Base-by-base conservation (phyloP, 495 filamentous ascomycete species). In the Zalerion maritima region DNA sequence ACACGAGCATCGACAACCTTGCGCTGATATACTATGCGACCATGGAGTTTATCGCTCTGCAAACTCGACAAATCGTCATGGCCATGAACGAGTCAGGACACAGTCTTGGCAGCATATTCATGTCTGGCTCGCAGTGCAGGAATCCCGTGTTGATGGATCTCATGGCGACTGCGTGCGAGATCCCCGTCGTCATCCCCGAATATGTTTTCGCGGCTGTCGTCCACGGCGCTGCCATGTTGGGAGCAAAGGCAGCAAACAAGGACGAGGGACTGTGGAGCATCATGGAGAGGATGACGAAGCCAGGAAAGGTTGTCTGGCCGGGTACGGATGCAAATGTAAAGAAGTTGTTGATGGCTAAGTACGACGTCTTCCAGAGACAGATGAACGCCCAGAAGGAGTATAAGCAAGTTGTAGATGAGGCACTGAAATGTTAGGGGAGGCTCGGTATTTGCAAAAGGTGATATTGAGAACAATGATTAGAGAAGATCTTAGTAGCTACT, bases 121-220 rank as follows among this genome's bases (percentile, higher is more conserved):
- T 97, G 89, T 91, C 81, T 11, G 89, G 89, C 34, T 85, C 80
- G 14, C 89, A 94, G 47, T 97, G 89, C 60, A 85, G 94, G 52
- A 97, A 97, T 49, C 69, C 75, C 15, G 76, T 97, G 31, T 62
- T 97, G 16, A 87, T 96, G 68, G 59, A 72, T 11, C 75, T 96
- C 19, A 82, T 96, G 33, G 85, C 89, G 3, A 82, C 85, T 5
- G 82, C 76, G 6, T 94, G 85, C 49, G 71, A 73, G 28, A 84
- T 89, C 72, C 87, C 86, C 4, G 89, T 96, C 20, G 52, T 91
- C 17, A 87, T 94, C 28, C 89, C 89, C 3, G 67, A 74, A 26
- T 96, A 94, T 42, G 80, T 93, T 36, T 73, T 92, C 47, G 87
- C 89, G 3, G 87, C 89, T n/a, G 89, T 97, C 6, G 84, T 87